Evolutionary conservation across 2,329 filamentous ascomycete species (phyloP).

Genomic region (Epichloe uncinata): DNA sequence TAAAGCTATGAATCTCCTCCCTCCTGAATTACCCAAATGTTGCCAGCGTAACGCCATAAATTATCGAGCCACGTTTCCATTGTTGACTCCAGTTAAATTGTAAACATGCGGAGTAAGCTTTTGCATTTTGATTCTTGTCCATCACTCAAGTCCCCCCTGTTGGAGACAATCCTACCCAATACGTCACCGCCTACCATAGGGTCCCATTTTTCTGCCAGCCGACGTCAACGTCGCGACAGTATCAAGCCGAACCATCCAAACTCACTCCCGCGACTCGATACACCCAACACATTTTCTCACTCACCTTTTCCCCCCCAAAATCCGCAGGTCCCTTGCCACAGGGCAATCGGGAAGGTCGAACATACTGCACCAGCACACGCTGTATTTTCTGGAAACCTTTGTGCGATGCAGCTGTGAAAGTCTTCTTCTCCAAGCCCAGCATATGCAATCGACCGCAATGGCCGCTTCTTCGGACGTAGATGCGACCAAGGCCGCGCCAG

Average conservation of each 20-base stretch:
- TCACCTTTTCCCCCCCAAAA: background rate
- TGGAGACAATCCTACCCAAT: background rate
- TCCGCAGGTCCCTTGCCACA: background rate
- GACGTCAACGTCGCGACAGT: slow-evolving; percentile 1
- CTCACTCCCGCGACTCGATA: background rate
- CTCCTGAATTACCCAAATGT: too few species aligned
- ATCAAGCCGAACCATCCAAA: background rate
- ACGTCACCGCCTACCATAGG: slow-evolving; percentile 5
- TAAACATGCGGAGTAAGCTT: too few species aligned
- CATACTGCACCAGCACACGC: background rate
- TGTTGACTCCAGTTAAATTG: too few species aligned
- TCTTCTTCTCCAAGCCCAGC: background rate
- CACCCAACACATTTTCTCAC: background rate
- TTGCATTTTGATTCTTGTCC: too few species aligned
- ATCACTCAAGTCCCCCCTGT: too few species aligned
- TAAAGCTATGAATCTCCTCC: too few species aligned
- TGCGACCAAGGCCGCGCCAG: slow-evolving; percentile 2
- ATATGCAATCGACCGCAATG: slow-evolving; percentile 8
- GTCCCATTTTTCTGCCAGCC: slow-evolving; percentile 7
- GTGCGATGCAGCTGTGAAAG: slow-evolving; percentile 3
- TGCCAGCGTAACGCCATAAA: too few species aligned
- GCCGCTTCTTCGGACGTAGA: slow-evolving; percentile 4
- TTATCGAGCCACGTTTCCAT: too few species aligned
- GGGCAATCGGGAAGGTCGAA: background rate
- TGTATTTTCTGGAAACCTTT: background rate